These are phyloP conservation scores for Ceratobasidium sp. DNA, from an alignment of 1,284 basidiomycete genomes.

Conservation along the genomic window DNA sequence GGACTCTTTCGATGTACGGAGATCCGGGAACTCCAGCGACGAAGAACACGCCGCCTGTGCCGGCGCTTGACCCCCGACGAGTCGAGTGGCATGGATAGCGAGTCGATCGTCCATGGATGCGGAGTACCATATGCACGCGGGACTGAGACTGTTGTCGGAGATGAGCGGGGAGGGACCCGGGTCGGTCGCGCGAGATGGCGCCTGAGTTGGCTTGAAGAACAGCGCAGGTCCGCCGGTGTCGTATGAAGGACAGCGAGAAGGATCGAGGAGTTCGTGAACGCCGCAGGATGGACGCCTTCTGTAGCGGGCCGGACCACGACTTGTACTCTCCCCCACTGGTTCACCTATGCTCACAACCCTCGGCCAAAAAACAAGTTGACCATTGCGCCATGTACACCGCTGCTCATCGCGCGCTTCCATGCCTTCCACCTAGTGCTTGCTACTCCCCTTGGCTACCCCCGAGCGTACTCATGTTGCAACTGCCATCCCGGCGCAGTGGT, in stretches of 20 bases:
- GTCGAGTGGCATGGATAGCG: conserved; percentile 23
- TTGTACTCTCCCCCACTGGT: too few species aligned
- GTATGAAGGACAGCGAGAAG: background rate
- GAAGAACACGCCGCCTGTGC: conserved; percentile 44
- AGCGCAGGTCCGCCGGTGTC: background rate
- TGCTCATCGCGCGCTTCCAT: too few species aligned
- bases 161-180: background rate
- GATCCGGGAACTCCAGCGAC: conserved; percentile 52
- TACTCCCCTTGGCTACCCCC: too few species aligned
- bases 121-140: conserved; percentile 1
- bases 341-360: too few species aligned
- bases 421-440: too few species aligned
- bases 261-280: background rate
- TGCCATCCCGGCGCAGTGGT: too few species aligned
- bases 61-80: conserved; percentile 40
- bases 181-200: too few species aligned
- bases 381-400: too few species aligned
- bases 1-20: conserved; percentile 85
- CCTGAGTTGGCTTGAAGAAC: too few species aligned
- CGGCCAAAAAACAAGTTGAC: too few species aligned
- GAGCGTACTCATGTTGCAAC: too few species aligned
- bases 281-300: background rate
- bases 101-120: background rate
- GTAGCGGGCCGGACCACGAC: too few species aligned
- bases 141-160: background rate